Conservation (phyloP, 179 eudicot species). For the Silene coronaria region DNA sequence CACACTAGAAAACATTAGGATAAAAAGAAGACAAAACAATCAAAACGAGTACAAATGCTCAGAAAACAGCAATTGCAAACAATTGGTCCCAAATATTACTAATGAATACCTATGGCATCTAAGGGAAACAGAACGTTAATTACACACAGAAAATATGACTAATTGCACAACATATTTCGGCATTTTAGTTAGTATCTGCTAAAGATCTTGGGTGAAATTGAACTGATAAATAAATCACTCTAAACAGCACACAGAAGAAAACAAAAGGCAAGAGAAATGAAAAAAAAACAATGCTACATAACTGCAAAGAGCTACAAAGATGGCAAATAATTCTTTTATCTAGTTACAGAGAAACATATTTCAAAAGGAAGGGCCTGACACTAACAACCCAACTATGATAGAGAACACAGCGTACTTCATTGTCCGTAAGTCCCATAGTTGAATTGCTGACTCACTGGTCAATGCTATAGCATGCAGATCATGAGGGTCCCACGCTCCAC, state of each 20-base stretch:
- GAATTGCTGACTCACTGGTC: conserved; percentile 79
- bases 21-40: not conserved
- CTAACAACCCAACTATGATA: conserved; percentile 12
- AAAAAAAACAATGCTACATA: not conserved
- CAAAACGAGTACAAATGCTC: not conserved
- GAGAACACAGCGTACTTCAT: conserved; percentile 64
- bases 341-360: not conserved
- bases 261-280: not conserved
- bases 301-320: not conserved
- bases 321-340: conserved; percentile 3
- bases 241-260: not conserved
- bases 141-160: not conserved
- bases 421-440: conserved; percentile 84
- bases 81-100: not conserved
- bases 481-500: conserved; percentile 99
- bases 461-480: conserved; percentile 69
- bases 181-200: not conserved
- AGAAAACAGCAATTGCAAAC: not conserved
- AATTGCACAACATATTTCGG: not conserved
- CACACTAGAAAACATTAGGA: conserved; percentile 13
- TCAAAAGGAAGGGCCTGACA: not conserved
- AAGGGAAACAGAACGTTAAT: not conserved
- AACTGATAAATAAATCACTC: not conserved
- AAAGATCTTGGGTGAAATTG: not conserved
- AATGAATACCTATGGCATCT: not conserved